These are phyloP conservation scores for Chrysanthemum seticuspe DNA, from an alignment of 129 eudicot genomes.

Conservation along the genomic window DNA sequence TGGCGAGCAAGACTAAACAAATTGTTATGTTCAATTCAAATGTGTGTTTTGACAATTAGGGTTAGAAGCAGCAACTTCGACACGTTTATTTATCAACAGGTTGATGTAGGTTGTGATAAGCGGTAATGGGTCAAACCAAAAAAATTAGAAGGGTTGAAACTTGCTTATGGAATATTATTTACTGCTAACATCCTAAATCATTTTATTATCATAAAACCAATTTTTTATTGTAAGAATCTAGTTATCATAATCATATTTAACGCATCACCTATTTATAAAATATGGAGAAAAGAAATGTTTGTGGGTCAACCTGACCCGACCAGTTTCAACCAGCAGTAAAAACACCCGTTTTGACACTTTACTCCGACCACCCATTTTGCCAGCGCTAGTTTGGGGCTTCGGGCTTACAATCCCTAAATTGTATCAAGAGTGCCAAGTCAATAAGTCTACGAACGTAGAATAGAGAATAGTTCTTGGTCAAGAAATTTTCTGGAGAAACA, in stretches of 20 bases:
- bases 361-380: neutral
- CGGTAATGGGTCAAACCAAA: too few relatives aligned
- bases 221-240: neutral
- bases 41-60: neutral
- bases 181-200: too few relatives aligned
- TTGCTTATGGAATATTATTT: too few relatives aligned
- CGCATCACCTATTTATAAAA: neutral
- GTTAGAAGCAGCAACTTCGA: too few relatives aligned
- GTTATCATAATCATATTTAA: neutral
- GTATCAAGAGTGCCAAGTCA: neutral
- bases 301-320: neutral
- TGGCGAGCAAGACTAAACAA: neutral
- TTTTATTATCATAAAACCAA: neutral
- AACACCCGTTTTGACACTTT: neutral
- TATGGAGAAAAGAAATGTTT: neutral
- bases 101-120: too few relatives aligned
- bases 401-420: neutral
- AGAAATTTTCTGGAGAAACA: neutral
- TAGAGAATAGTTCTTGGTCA: neutral
- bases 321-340: neutral
- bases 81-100: too few relatives aligned
- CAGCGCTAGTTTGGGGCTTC: neutral
- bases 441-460: constrained; percentile 5
- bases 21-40: neutral
- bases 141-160: too few relatives aligned